A percentile compares a stretch with the other conserved stretches of the same genome.
Conservation (phyloP, 2,329 filamentous ascomycete genomes). For the Monilinia laxa region DNA sequence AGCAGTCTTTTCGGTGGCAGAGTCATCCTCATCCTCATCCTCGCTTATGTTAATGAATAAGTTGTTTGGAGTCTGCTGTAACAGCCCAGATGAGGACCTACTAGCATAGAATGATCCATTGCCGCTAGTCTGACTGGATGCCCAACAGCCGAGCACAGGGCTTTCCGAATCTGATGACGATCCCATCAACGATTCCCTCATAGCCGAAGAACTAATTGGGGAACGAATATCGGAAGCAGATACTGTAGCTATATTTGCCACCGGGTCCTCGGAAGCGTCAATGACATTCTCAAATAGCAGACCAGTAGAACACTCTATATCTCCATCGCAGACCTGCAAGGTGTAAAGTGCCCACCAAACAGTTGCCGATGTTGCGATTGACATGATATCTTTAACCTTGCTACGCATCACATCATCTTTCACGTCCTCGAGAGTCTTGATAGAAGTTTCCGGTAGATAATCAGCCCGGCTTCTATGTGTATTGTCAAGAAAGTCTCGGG, state of each 20-base stretch:
- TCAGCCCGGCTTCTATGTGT: neutral
- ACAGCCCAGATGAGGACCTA: neutral
- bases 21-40: neutral
- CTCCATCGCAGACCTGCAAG: slow-evolving; percentile 11
- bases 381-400: neutral
- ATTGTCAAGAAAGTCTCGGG: neutral
- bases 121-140: neutral
- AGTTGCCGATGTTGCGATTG: neutral
- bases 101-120: neutral
- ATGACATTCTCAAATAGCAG: slow-evolving; percentile 8
- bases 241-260: neutral
- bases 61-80: too few relatives aligned
- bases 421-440: neutral
- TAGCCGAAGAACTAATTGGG: neutral
- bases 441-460: neutral
- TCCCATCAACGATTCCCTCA: neutral
- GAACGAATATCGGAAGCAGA: neutral
- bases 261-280: slow-evolving; percentile 1
- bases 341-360: slow-evolving; percentile 16
- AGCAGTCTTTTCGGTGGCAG: neutral
- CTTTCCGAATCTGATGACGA: neutral
- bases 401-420: neutral
- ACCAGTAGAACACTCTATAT: neutral
- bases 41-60: neutral
- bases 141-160: neutral